Evolutionary conservation across 2,329 filamentous ascomycete genomes (phyloP), one percentile per base, ranked within the genome.

Genomic region (Colletotrichum caudatum): DNA sequence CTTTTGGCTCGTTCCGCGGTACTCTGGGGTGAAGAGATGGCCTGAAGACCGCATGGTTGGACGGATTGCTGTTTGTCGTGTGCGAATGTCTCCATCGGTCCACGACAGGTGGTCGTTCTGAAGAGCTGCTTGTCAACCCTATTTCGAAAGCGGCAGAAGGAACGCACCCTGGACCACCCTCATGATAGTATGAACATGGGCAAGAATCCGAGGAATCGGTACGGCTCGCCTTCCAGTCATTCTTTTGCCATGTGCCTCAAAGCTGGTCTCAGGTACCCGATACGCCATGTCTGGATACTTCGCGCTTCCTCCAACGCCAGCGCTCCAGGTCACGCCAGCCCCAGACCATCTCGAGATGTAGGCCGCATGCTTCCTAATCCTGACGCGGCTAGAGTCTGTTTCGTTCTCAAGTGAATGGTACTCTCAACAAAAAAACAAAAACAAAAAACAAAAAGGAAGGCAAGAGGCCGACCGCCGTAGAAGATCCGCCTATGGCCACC

Each of bases 401-500:
- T 69, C 65, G 48, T 69, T 66, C 60, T 48, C 69, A 50, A 72
- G 60, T 54, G 59, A 37, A 48, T 50, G 69, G 35, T 64, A 64
- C 69, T 64, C 69, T 64, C 69, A 72, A 72, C 69, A 72, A 69
- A 69, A 72, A 68, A 62, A 71, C 64, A 46, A 48, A 46, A 69
- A 56, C 64, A 68, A 56, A 63, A 71, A 20, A 64, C 53, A 69
- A 64, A 71, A 71, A 69, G 58, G 46, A 72, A 72, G n/a, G 35
- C 48, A 16, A 54, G 46, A 35, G 23, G 18, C 39, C 51, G 59
- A 29, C 33, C 37, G 50, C n/a, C 59, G 35, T 59, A 12, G 59
- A 59, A 46, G 53, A 64, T 64, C 53, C 51, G 37, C 53, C 37
- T 39, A 53, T 39, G 37, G 53, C 39, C 46, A 39, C 57, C 53